Percentiles rank a stretch among this genome's conserved stretches.
These are phyloP conservation scores for Penicillium rolfsii DNA, from an alignment of 2,329 filamentous ascomycete species.

Conservation along the genomic window DNA sequence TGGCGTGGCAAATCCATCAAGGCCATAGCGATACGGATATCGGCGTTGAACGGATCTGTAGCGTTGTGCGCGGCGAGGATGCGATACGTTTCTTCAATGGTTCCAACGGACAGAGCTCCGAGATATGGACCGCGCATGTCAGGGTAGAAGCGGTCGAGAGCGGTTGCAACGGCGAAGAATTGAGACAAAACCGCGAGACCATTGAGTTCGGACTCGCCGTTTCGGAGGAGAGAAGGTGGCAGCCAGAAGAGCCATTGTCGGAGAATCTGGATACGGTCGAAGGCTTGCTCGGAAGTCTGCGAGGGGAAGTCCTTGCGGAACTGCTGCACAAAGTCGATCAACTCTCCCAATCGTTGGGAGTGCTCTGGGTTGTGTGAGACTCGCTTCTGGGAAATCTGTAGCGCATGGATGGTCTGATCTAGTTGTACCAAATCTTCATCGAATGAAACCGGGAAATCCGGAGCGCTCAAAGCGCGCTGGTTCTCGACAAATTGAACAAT, in stretches of 20 bases:
- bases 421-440: conserved; percentile 73
- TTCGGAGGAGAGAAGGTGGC: conserved; percentile 79
- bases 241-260: conserved; percentile 96
- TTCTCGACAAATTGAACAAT: conserved; percentile 47
- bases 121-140: conserved; percentile 90
- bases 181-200: conserved; percentile 84
- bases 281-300: conserved; percentile 78
- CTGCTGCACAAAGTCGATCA: conserved; percentile 73
- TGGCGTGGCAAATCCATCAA: conserved; percentile 75
- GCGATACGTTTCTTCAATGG: conserved; percentile 83
- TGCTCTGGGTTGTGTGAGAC: conserved; percentile 72
- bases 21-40: conserved; percentile 63
- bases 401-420: conserved; percentile 67
- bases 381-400: conserved; percentile 61
- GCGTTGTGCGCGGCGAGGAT: conserved; percentile 72
- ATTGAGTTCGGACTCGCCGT: conserved; percentile 72
- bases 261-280: conserved; percentile 84
- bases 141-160: conserved; percentile 88
- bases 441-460: conserved; percentile 39
- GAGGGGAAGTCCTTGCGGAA: conserved; percentile 71
- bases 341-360: conserved; percentile 67
- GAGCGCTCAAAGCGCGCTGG: conserved; percentile 44
- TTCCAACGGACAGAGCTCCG: conserved; percentile 74
- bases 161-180: conserved; percentile 85
- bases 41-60: conserved; percentile 59